Conservation (phyloP, 2,329 filamentous ascomycete genomes). For the Ceratocystis cacaofunesta region DNA sequence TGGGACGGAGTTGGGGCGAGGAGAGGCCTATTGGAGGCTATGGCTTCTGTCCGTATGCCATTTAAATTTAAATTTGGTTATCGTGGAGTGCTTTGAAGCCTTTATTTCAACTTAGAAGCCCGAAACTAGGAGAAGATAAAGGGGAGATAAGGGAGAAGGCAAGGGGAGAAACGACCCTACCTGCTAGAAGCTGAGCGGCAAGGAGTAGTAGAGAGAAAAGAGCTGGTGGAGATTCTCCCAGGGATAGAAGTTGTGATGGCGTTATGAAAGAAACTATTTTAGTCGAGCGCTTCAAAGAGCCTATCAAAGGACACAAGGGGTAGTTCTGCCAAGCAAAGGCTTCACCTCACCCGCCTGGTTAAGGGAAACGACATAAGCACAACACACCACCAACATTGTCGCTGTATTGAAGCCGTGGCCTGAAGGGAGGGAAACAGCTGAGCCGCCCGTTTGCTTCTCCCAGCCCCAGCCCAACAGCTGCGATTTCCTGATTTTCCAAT, state of each 20-base stretch:
- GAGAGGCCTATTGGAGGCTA: background rate
- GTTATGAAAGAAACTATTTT: background rate
- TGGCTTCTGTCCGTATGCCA: background rate
- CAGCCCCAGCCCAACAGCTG: background rate
- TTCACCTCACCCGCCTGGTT: background rate
- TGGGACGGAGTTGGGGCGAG: background rate
- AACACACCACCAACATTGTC: background rate
- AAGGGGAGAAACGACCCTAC: background rate
- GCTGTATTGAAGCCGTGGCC: background rate
- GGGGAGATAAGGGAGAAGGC: background rate
- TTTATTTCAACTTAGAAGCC: background rate
- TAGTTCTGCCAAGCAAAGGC: background rate
- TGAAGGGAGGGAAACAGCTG: background rate
- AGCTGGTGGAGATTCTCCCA: background rate
- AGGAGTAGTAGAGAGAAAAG: background rate
- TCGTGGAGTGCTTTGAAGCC: background rate
- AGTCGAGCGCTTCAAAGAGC: background rate
- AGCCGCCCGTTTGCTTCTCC: background rate
- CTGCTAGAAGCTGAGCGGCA: background rate
- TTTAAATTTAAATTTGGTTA: background rate
- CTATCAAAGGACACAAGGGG: background rate
- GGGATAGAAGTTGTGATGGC: background rate
- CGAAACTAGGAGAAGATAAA: background rate
- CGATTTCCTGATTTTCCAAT: background rate
- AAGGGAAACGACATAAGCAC: background rate